Evolutionary conservation across 1,284 basidiomycete genomes (phyloP).

Genomic region (Flammula alnicola): DNA sequence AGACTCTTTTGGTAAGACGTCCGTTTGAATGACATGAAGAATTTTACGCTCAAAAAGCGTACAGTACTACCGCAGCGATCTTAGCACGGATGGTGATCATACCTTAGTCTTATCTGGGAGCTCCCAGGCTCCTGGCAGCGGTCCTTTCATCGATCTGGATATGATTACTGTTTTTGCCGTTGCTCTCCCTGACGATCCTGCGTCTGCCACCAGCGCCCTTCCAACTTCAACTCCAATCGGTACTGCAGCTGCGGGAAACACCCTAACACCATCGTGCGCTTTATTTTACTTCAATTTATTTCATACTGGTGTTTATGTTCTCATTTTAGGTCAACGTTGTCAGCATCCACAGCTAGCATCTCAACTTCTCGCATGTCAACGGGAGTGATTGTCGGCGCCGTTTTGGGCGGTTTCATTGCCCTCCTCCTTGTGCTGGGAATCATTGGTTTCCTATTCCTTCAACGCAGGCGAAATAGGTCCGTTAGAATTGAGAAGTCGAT

Average conservation of each 20-base stretch:
- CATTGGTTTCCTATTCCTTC: conserved; percentile 35
- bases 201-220: too few species aligned
- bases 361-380: conserved; percentile 17
- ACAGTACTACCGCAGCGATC: conserved; percentile 28
- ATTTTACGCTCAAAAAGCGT: conserved; percentile 7
- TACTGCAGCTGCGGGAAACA: background rate
- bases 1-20: conserved; percentile 47
- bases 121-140: conserved; percentile 15
- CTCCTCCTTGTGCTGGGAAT: conserved; percentile 29
- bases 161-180: conserved; percentile 43
- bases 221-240: too few species aligned
- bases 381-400: conserved; percentile 21
- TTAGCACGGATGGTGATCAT: conserved; percentile 24
- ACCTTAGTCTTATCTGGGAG: conserved; percentile 24
- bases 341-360: conserved; percentile 11
- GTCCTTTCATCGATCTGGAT: conserved; percentile 40
- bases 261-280: background rate
- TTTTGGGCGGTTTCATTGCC: conserved; percentile 18
- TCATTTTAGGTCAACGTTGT: conserved; percentile 6
- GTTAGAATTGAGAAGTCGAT: conserved; percentile 22
- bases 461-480: conserved; percentile 20
- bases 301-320: background rate
- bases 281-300: background rate
- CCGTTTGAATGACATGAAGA: background rate
- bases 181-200: conserved; percentile 4